A percentile compares a stretch with the other conserved stretches of the same genome.
These are phyloP conservation scores for Strobilomyces dryophilus DNA, from an alignment of 768 basidiomycete genomes.

Conservation along the genomic window DNA sequence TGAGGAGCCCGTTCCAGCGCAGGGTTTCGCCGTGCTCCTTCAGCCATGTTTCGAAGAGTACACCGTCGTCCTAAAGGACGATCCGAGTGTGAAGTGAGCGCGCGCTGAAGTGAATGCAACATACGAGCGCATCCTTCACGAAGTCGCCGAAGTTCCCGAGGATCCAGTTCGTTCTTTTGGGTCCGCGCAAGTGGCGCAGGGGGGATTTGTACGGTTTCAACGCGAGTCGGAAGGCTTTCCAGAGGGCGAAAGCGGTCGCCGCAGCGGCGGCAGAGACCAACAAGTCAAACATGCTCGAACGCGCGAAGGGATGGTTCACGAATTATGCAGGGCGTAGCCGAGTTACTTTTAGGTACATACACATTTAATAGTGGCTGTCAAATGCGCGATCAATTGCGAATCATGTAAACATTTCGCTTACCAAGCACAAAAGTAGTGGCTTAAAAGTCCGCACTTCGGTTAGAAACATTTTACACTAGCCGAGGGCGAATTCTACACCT, in stretches of 20 bases:
- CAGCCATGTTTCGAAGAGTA: conserved; percentile 43
- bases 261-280: conserved; percentile 3
- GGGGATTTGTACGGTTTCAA: conserved; percentile 35
- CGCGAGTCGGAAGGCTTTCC: conserved; percentile 29
- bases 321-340: no score
- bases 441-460: no score
- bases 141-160: conserved; percentile 49
- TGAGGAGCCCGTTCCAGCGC: conserved; percentile 40
- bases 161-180: conserved; percentile 25
- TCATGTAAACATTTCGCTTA: no score
- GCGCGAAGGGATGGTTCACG: no score
- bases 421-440: no score
- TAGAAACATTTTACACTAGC: no score
- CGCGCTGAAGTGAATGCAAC: not conserved
- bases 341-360: no score
- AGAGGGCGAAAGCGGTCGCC: conserved; percentile 27
- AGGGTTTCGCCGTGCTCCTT: conserved; percentile 45
- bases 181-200: conserved; percentile 41
- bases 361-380: no score
- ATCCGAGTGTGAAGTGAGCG: not conserved
- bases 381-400: no score
- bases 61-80: conserved; percentile 19
- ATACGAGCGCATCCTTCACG: conserved; percentile 34
- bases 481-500: no score
- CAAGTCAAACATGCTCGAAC: conserved; percentile 2